These are phyloP conservation scores for Apiotrichum gracile DNA, from an alignment of 1,284 basidiomycete species.

Conservation along the genomic window DNA sequence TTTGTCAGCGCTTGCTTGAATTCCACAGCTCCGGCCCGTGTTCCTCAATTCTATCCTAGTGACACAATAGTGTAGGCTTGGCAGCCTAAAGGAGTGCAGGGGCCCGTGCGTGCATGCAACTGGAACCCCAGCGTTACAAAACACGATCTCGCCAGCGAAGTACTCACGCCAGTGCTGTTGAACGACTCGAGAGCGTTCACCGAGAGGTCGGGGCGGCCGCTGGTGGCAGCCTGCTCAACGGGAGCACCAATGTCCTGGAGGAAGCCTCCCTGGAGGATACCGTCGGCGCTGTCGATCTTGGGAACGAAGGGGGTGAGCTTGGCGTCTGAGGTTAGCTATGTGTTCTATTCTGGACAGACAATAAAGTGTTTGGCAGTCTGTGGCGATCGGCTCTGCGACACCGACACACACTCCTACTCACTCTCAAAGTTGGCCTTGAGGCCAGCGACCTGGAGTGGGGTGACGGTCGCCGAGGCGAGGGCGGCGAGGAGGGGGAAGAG, in stretches of 20 bases:
- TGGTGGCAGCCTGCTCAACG: constrained; percentile 1
- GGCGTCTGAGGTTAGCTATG: background rate
- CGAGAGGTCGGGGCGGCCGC: background rate
- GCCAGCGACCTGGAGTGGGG: background rate
- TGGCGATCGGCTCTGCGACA: background rate
- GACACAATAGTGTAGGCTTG: background rate
- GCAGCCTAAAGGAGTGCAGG: too few relatives aligned
- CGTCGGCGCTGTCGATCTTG: background rate
- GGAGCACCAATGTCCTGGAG: background rate
- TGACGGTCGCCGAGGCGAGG: background rate
- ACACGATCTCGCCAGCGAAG: too few relatives aligned
- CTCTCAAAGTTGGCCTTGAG: constrained; percentile 4
- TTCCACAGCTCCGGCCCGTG: too few relatives aligned
- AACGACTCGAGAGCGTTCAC: background rate
- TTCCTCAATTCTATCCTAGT: too few relatives aligned
- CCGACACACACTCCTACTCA: background rate
- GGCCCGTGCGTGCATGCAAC: too few relatives aligned
- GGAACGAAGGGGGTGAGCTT: background rate
- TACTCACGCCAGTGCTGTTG: background rate
- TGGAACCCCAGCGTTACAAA: too few relatives aligned
- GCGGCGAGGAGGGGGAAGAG: constrained; percentile 2
- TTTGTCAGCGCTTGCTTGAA: too few relatives aligned
- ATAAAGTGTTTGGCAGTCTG: too few relatives aligned
- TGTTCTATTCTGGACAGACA: too few relatives aligned
- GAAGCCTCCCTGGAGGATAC: constrained; percentile 1